Evolutionary conservation across 2,329 filamentous ascomycete species (phyloP), one percentile per base, ranked within the genome.

Genomic region (Phialophora verrucosa): DNA sequence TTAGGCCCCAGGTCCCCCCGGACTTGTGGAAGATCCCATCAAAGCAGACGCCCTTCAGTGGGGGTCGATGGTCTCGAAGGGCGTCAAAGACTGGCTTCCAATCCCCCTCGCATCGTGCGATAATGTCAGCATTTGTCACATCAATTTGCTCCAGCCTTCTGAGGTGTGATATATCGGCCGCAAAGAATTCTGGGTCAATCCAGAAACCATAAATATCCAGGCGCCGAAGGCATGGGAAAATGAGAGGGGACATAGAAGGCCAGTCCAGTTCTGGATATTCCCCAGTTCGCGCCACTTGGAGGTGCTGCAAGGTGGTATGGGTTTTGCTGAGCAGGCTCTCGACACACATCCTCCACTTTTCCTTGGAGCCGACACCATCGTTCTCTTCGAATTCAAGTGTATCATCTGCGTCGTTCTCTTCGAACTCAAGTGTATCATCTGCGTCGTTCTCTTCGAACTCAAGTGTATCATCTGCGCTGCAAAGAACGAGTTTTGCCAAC

Each of bases 31-130:
- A 5, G 38, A 44, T 44, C 2, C 0, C 4, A 0, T 1, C 1
- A 55, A 29, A 55, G 4, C 17, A 55, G 25, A 25, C n/a, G 29
- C 10, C 7, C 7, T 11, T 20, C 27, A 35, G 29, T 20, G 5
- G 38, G 3, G 38, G 14, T 7, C n/a, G 53, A 32, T 55, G 53
- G 25, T 20, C 53, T 17, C 53, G 53, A 31, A 55, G 25, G 20
- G 53, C 53, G 29, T 55, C 53, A 17, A 55, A 55, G 29, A 55
- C 27, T 4, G 29, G 27, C n/a, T 20, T 55, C 53, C 53, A 55
- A n/a, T 44, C 5, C 8, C 1, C 4, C 6, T 44, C 38, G 17
- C 2, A 7, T 8, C 3, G 17, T 44, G 6, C 1, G 14, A 7
- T 4, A 42, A 42, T 20, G 2, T n/a, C 17, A 8, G 6, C 6